Base-by-base conservation (phyloP, 2,329 filamentous ascomycete genomes). In the Pestalotiopsis sp. region DNA sequence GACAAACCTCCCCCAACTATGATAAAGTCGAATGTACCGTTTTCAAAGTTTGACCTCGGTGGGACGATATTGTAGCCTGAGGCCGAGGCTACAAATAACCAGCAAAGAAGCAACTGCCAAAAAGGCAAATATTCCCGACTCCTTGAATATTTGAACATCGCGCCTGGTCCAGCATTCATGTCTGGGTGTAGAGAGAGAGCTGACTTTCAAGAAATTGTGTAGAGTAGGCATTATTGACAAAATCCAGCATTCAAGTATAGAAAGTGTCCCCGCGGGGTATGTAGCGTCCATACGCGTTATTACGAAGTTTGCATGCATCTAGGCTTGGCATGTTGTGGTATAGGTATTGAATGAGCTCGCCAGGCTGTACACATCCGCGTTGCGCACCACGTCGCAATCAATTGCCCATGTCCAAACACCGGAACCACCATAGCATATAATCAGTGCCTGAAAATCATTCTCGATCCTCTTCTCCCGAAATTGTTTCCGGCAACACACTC, bases 1-100 rank as follows among this genome's bases (percentile, higher is more conserved):
- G 70, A 61, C 4, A 69, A 69, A 6, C 70, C 70, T 60, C 70
- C 70, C 12, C 70, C 70, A 7, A 70, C 64, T 3, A 72, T 52
- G 17, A 72, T 31, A 20, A 69, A 72, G 61, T 72, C 66, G 20
- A 70, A 72, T 17, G 57, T 64, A 27, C 13, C 20, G 6, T 62
- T 41, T 5, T 45, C 39, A 17, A 52, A 64, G 9, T 39, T 49
- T n/a, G 20, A 27, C 4, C 13, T 20, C 9, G n/a, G 14, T 2
- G 59, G 4, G 2, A 38, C 17, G 6, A 3, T 3, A 36, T 4
- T 31, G 31, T 61, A 11, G 23, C 23, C 27, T 61, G 23, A 31
- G 2, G 13, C n/a, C 23, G 59, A 36, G 38, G 27, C 14, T 20
- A 20, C 17, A 3, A 31, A 0, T 14, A 62, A 3, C n/a, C 7